Conservation (phyloP, 1,284 basidiomycete genomes). For the Austroboletus sp. region DNA sequence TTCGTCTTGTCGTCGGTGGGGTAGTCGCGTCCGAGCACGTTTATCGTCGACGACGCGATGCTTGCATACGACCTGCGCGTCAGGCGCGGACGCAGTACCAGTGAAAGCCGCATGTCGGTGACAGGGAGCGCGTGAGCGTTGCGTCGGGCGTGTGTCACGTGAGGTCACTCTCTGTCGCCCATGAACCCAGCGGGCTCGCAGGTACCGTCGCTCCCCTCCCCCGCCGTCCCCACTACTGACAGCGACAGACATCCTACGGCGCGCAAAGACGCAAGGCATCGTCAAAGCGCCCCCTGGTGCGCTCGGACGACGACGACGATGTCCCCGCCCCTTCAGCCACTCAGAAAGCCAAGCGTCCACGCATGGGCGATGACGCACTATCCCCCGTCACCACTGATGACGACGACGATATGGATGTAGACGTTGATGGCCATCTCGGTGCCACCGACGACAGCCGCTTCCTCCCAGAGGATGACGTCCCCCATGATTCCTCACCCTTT, state of each 20-base stretch:
- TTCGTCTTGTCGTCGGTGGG: conserved; percentile 78
- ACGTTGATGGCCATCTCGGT: conserved; percentile 13
- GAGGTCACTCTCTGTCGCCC: background rate
- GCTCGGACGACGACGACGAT: conserved; percentile 26
- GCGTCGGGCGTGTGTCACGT: conserved; percentile 7
- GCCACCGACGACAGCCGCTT: conserved; percentile 20
- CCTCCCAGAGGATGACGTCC: conserved; percentile 10
- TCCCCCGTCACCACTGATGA: conserved; percentile 1
- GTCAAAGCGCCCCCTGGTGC: conserved; percentile 26
- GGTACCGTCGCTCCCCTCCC: conserved; percentile 14
- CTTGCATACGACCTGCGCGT: conserved; percentile 15
- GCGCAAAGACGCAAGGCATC: conserved; percentile 15
- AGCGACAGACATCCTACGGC: conserved; percentile 10
- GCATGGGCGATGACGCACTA: conserved; percentile 19
- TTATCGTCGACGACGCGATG: conserved; percentile 22
- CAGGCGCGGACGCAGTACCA: conserved; percentile 5
- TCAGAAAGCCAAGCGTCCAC: conserved; percentile 25
- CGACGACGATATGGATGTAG: conserved; percentile 22
- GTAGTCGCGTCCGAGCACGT: conserved; percentile 56
- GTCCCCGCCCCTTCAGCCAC: background rate
- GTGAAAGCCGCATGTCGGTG: conserved; percentile 16
- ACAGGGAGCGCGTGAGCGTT: conserved; percentile 8
- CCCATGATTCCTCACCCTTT: background rate
- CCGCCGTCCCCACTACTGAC: conserved; percentile 8
- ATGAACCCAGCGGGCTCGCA: conserved; percentile 12